These are phyloP conservation scores for Polyporus tsugae DNA, from an alignment of 1,284 basidiomycete species.

Conservation along the genomic window DNA sequence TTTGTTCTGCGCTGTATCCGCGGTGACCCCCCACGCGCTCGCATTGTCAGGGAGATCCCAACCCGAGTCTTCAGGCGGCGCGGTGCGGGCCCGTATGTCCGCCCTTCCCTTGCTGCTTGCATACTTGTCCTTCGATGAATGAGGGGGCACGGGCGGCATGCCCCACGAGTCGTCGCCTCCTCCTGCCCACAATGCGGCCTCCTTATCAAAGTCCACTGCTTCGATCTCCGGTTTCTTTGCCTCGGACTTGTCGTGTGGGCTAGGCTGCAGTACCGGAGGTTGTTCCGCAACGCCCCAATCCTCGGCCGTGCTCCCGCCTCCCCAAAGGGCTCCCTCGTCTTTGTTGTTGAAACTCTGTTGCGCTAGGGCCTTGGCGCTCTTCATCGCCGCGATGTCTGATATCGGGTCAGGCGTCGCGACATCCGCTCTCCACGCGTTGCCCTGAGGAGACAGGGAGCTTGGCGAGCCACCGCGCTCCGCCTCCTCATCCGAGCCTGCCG, in stretches of 20 bases:
- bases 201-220: background rate
- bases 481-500: background rate
- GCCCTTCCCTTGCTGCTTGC: background rate
- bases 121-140: background rate
- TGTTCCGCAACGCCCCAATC: background rate
- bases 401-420: background rate
- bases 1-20: constrained; percentile 39
- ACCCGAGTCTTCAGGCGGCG: background rate
- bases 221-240: background rate
- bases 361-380: background rate
- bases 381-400: background rate
- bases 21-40: constrained; percentile 47
- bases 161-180: background rate
- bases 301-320: background rate
- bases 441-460: background rate
- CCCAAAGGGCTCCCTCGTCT: background rate
- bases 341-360: constrained; percentile 9
- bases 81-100: background rate
- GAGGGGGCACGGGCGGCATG: background rate
- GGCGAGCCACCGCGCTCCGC: background rate
- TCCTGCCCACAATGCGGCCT: background rate
- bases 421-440: background rate
- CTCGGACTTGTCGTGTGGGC: background rate
- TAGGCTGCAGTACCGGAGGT: background rate
- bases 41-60: constrained; percentile 38